Percentiles rank a stretch among this genome's conserved stretches.
phyloP scores from a whole-genome alignment of 2,329 filamentous ascomycete species.

The Epichloe bromicola region DNA sequence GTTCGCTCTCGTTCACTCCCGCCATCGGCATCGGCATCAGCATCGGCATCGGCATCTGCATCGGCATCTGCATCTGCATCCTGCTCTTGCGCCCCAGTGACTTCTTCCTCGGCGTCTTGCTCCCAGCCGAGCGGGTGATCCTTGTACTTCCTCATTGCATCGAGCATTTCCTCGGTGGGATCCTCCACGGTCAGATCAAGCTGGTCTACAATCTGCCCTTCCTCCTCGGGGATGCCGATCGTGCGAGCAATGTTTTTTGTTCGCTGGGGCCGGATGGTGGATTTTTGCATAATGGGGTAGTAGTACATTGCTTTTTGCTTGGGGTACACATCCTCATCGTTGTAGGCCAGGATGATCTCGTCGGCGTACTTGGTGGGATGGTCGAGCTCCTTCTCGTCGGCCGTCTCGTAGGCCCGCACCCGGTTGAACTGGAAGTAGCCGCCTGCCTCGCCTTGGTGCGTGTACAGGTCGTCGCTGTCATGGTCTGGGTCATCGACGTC shows the following conservation, averaged over 20 bases:
- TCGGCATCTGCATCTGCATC: slow-evolving; percentile 1
- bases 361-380: slow-evolving; percentile 49
- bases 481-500: slow-evolving; percentile 42
- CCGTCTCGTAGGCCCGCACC: slow-evolving; percentile 51
- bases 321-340: slow-evolving; percentile 37
- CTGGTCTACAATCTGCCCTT: slow-evolving; percentile 41
- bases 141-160: slow-evolving; percentile 39
- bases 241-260: slow-evolving; percentile 49
- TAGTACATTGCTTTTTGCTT: slow-evolving; percentile 49
- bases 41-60: slow-evolving; percentile 4
- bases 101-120: slow-evolving; percentile 24
- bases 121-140: slow-evolving; percentile 37
- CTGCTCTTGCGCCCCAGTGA: slow-evolving; percentile 11
- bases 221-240: slow-evolving; percentile 29
- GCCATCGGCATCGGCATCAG: slow-evolving; percentile 3
- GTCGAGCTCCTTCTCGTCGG: slow-evolving; percentile 41
- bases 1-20: slow-evolving; percentile 10
- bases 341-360: slow-evolving; percentile 47
- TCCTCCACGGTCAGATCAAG: slow-evolving; percentile 42
- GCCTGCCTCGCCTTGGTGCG: slow-evolving; percentile 31
- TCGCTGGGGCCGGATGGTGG: slow-evolving; percentile 47
- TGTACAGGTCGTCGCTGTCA: slow-evolving; percentile 42
- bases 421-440: slow-evolving; percentile 48
- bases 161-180: slow-evolving; percentile 38
- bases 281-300: slow-evolving; percentile 55